Percentiles rank a stretch among this genome's conserved stretches.
Conservation (phyloP, 2,329 filamentous ascomycete genomes). For the Incumbomyces lentus region DNA sequence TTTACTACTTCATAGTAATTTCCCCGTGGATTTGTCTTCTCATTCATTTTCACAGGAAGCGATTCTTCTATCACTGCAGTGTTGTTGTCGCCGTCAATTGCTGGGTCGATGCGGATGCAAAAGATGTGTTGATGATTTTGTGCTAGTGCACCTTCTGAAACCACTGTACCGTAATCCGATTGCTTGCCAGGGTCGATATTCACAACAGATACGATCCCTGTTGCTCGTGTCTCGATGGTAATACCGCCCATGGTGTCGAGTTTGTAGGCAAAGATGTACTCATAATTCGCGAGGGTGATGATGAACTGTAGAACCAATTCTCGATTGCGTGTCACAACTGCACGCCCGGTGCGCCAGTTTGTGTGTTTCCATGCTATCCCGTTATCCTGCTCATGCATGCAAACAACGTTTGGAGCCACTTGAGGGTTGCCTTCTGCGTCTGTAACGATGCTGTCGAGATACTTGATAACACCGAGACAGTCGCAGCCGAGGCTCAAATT, state of each 20-base stretch:
- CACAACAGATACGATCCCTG: conserved; percentile 54
- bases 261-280: conserved; percentile 57
- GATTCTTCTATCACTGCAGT: conserved; percentile 47
- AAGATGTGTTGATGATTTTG: conserved; percentile 65
- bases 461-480: conserved; percentile 58
- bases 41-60: conserved; percentile 38
- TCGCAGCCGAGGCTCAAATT: conserved; percentile 59
- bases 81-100: conserved; percentile 47
- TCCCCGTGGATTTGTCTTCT: conserved; percentile 49
- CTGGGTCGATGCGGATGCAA: conserved; percentile 53
- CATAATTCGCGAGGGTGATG: conserved; percentile 60
- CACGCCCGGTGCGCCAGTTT: conserved; percentile 54
- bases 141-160: conserved; percentile 53
- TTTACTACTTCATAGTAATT: conserved; percentile 50
- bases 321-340: conserved; percentile 51
- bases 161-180: conserved; percentile 49
- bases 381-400: conserved; percentile 59
- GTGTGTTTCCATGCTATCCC: conserved; percentile 63
- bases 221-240: conserved; percentile 52
- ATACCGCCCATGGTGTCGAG: conserved; percentile 55
- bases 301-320: conserved; percentile 59
- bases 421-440: conserved; percentile 43
- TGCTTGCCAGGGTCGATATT: conserved; percentile 49
- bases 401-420: conserved; percentile 50
- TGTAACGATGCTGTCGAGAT: conserved; percentile 49